Base-by-base conservation (phyloP, 306 rosid species). In the Erythrophleum fordii region DNA sequence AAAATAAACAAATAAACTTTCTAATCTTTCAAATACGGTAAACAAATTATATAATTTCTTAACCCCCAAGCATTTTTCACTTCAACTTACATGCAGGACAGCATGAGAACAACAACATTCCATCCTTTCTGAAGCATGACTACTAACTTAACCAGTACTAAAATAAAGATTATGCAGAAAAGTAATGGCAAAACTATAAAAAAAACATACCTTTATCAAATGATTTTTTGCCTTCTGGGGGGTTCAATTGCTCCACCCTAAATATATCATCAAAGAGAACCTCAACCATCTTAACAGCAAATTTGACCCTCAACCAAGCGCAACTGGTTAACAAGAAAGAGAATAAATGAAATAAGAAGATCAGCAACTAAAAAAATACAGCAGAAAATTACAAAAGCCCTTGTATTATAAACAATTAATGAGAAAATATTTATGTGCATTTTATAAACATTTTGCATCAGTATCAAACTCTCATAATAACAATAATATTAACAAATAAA, bases 201-300 rank as follows among this genome's bases (percentile, higher is more conserved):
- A 23, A 42, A 42, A 11, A 42, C 4, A 55, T 81, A 95, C 99
- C 97, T 87, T 66, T 92, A 35, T 92, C 97, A 59, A 95, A 73
- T 35, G 29, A 76, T 76, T 91, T 91, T 76, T 89, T 91, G 39
- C 91, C 95, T 78, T 87, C 92, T 8, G 72, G 72, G 45, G 92
- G 92, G 70, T 89, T 85, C 66, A 91, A n/a, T 39, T 77, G 81
- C 48, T 90, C 95, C 4, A 91, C 87, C 80, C 90, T 89, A 49
- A 95, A 92, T 61, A 92, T 88, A 80, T 95, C 98, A 65, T 95
- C 97, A 48, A 95, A 92, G 16, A 94, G 97, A 78, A 85, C 77
- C 85, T 94, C 97, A 37, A 86, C 97, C 97, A 91, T 92, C 76
- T 56, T 87, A 29, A 23, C 69, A 37, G 71, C 49, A 11, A 35